Evolutionary conservation across 495 filamentous ascomycete genomes (phyloP).

Genomic region (Xylaria flabelliformis): DNA sequence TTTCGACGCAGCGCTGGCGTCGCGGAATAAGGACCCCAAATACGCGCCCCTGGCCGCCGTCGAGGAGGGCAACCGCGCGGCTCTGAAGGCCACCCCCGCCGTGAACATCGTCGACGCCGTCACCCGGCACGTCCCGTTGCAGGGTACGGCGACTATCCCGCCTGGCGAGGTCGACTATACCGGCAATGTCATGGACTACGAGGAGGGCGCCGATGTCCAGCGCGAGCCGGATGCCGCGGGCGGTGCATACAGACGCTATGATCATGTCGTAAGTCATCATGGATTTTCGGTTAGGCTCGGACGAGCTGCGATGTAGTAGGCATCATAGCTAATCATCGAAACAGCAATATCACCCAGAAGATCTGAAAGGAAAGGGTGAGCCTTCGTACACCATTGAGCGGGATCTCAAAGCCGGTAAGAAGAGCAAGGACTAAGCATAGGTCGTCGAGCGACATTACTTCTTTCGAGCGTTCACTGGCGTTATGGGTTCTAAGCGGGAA

Average conservation of each 20-base stretch:
- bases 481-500: background rate
- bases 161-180: conserved; percentile 70
- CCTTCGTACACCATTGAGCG: conserved; percentile 73
- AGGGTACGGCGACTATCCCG: conserved; percentile 79
- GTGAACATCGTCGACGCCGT: conserved; percentile 81
- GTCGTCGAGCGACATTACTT: background rate
- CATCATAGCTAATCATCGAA: background rate
- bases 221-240: conserved; percentile 66
- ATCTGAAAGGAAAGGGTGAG: conserved; percentile 83
- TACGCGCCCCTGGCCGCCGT: conserved; percentile 81
- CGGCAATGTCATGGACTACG: conserved; percentile 76
- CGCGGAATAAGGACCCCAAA: conserved; percentile 69
- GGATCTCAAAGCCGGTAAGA: conserved; percentile 56
- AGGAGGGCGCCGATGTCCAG: conserved; percentile 87
- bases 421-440: background rate
- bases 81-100: conserved; percentile 79
- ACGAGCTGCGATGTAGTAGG: background rate
- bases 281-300: background rate
- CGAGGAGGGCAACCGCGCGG: conserved; percentile 72
- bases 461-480: background rate
- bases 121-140: conserved; percentile 77
- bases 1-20: conserved; percentile 80
- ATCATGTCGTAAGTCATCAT: conserved; percentile 63
- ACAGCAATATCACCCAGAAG: conserved; percentile 71
- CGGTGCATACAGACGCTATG: conserved; percentile 70